Base-by-base conservation (phyloP, 768 basidiomycete species). In the Termitomyces sp. region DNA sequence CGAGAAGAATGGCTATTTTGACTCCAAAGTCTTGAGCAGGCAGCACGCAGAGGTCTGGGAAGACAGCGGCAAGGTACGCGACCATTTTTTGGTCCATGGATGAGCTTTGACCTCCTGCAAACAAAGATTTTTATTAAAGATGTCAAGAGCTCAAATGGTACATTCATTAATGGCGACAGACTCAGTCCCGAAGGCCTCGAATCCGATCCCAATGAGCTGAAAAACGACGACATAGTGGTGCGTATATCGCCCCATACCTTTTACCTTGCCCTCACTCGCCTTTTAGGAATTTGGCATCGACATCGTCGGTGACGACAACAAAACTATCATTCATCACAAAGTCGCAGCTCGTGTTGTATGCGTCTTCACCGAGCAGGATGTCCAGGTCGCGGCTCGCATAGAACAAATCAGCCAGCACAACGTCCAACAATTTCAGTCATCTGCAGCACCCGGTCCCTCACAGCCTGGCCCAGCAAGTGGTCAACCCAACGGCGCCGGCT, bases 1-100 rank as follows among this genome's bases (percentile, higher is more conserved):
- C 12, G 93, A 96, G 69, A 80, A 90, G 67, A 98, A 99, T 69
- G 96, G 95, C 10, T 99, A 91, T 77, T 98, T 99, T 71, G 96
- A 98, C 76, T 91, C 88, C 24, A 98, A 98, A 70, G 81, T 98
- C 8, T 79, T 99, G 60, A 93, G 91, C 64, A 80, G 96, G 64
- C 90, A 92, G 76, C 96, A 98, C 69, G 96, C 96, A 14, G 96
- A 98, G 75, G 91, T 99, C n/a, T 99, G 89, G 96, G 95, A 93
- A 76, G 93, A 96, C 16, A 47, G 53, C 8, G 86, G 84, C 46
- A 96, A 96, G 85, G 95, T 93, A 49, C 50, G 78, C 69, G 24
- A 18, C 20, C 0, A 5, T 37, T 30, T 30, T 4, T 16, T 32
- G 26, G 8, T 20, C 7, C 4, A 13, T 32, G 18, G 13, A 26